These are phyloP conservation scores for Thelonectria rubi DNA, from an alignment of 2,329 filamentous ascomycete genomes.

Conservation along the genomic window DNA sequence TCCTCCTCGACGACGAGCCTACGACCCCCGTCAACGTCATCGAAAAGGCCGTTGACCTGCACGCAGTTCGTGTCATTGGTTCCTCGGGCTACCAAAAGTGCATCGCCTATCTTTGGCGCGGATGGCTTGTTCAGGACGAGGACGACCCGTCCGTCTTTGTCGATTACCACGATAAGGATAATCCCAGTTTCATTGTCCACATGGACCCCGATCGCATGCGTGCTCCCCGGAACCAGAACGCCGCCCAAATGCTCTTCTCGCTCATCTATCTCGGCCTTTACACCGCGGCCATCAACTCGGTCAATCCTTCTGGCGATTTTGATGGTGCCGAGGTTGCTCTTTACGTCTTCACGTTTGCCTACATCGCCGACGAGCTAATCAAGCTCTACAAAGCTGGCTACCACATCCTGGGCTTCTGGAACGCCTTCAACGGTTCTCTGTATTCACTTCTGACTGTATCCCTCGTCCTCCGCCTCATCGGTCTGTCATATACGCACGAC, in stretches of 20 bases:
- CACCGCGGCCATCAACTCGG: conserved; percentile 91
- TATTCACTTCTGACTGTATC: conserved; percentile 83
- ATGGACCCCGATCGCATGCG: conserved; percentile 95
- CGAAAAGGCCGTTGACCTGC: conserved; percentile 91
- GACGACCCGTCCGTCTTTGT: conserved; percentile 89
- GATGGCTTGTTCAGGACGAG: conserved; percentile 97
- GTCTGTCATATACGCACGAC: conserved; percentile 69
- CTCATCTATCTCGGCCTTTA: conserved; percentile 85
- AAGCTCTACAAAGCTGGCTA: conserved; percentile 96
- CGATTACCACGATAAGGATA: conserved; percentile 84
- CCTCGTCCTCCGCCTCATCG: conserved; percentile 81
- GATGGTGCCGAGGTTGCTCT: conserved; percentile 85
- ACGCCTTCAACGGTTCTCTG: conserved; percentile 87
- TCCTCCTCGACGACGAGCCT: conserved; percentile 74
- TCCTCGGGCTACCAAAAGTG: conserved; percentile 97
- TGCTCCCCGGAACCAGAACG: conserved; percentile 91
- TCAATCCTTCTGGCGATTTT: conserved; percentile 84
- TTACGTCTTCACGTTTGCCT: conserved; percentile 91
- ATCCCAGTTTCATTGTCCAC: conserved; percentile 80
- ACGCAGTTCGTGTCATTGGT: conserved; percentile 87
- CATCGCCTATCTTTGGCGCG: conserved; percentile 90
- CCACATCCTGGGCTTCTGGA: conserved; percentile 95
- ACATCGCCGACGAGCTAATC: conserved; percentile 84
- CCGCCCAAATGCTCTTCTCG: conserved; percentile 84
- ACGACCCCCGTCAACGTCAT: conserved; percentile 86